Percentiles rank a stretch among this genome's conserved stretches.
Conservation (phyloP, 2,329 filamentous ascomycete genomes). For the Fusarium poae region DNA sequence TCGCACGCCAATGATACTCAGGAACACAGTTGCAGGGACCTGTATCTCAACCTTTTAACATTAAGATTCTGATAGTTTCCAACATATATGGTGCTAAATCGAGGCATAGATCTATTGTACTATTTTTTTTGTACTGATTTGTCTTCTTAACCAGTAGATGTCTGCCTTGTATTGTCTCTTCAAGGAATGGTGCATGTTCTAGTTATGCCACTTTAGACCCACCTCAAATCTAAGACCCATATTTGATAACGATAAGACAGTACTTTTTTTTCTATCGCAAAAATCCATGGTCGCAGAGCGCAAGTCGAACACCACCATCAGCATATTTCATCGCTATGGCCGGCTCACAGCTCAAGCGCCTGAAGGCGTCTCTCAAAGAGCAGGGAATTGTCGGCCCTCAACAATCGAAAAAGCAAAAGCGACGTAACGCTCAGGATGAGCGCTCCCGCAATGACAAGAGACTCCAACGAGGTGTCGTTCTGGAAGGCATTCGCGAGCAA, state of each 20-base stretch:
- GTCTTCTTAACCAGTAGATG: not conserved
- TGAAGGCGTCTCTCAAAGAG: constrained; percentile 90
- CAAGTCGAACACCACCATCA: constrained; percentile 35
- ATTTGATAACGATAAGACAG: constrained; percentile 49
- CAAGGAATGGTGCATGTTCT: not conserved
- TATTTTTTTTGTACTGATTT: not conserved
- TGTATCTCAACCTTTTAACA: not conserved
- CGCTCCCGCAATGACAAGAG: constrained; percentile 77
- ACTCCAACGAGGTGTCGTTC: constrained; percentile 79
- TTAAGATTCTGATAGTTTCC: not conserved
- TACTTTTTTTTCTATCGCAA: constrained; percentile 43
- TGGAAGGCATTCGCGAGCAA: constrained; percentile 89
- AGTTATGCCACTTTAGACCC: not conserved
- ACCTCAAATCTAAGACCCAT: constrained; percentile 18
- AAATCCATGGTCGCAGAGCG: constrained; percentile 32
- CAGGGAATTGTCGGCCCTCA: constrained; percentile 92
- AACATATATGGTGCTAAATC: no score
- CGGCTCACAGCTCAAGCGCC: constrained; percentile 94
- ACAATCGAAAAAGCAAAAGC: constrained; percentile 94
- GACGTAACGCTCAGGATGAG: constrained; percentile 76
- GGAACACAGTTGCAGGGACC: not conserved
- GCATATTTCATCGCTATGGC: constrained; percentile 72
- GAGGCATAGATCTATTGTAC: not conserved
- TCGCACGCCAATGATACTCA: not conserved
- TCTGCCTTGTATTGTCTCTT: not conserved